A percentile compares a stretch with the other conserved stretches of the same genome.
Conservation (phyloP, 2,329 filamentous ascomycete genomes). For the Tolypocladium amazonense region DNA sequence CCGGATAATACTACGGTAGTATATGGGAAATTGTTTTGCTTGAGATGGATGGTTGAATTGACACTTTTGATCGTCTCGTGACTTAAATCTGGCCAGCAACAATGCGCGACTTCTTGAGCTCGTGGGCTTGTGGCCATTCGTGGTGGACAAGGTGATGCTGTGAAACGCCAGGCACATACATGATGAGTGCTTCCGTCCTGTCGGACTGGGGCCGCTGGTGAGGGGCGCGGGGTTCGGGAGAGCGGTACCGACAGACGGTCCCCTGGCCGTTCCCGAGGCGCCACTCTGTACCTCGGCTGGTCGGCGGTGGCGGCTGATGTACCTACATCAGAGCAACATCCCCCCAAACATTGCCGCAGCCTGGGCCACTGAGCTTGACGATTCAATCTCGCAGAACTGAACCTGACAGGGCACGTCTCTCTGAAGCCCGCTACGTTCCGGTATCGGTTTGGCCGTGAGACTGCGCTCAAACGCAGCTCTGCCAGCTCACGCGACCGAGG, state of each 20-base stretch:
- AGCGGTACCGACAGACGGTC: background rate
- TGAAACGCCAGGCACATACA: background rate
- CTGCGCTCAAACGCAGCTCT: background rate
- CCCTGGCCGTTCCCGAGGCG: background rate
- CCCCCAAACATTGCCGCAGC: background rate
- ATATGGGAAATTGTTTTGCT: slow-evolving; percentile 2
- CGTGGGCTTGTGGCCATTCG: background rate
- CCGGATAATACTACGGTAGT: slow-evolving; percentile 24
- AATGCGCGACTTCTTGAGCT: background rate
- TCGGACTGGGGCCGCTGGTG: background rate
- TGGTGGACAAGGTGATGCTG: too few relatives aligned
- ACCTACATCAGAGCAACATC: background rate
- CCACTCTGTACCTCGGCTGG: slow-evolving; percentile 1
- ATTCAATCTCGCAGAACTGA: background rate
- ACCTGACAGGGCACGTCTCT: background rate
- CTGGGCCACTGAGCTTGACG: background rate
- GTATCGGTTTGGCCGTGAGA: background rate
- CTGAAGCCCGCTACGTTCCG: background rate
- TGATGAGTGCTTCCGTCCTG: background rate
- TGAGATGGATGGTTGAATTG: slow-evolving; percentile 2
- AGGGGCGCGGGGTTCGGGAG: background rate
- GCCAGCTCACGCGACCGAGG: background rate
- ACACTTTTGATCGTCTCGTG: background rate
- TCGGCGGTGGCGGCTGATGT: background rate
- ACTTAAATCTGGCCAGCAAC: too few relatives aligned